Conservation (phyloP, 805 yeast genomes). For the Schizosaccharomyces octosporus region DNA sequence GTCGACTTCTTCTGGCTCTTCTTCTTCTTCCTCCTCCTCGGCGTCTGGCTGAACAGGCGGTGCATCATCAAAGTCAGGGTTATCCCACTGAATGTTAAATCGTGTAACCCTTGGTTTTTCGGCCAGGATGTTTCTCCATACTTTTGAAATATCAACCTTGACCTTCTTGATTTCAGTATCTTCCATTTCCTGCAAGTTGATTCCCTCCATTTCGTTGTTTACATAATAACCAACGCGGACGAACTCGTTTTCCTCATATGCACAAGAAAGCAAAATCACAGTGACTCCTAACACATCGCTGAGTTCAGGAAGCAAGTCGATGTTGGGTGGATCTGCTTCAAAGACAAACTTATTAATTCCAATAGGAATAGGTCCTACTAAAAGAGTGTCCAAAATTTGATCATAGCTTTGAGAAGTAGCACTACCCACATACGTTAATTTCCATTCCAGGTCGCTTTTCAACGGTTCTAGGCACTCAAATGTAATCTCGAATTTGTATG, state of each 20-base stretch:
- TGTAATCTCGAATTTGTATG: slow-evolving; percentile 90
- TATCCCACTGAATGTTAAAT: slow-evolving; percentile 76
- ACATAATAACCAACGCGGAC: slow-evolving; percentile 95
- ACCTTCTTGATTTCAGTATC: slow-evolving; percentile 37
- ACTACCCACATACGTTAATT: slow-evolving; percentile 86
- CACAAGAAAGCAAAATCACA: slow-evolving; percentile 74
- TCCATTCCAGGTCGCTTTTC: slow-evolving; percentile 88
- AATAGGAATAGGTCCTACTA: slow-evolving; percentile 98
- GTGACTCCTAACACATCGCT: slow-evolving; percentile 87
- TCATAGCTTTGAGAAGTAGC: slow-evolving; percentile 67
- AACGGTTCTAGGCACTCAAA: slow-evolving; percentile 88
- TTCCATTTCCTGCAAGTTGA: slow-evolving; percentile 49
- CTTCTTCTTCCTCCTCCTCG: slow-evolving; percentile 12
- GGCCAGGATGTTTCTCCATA: slow-evolving; percentile 58
- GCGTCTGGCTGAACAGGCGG: slow-evolving; percentile 59
- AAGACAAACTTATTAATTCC: slow-evolving; percentile 84
- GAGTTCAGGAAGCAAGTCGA: slow-evolving; percentile 74
- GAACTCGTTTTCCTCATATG: slow-evolving; percentile 80
- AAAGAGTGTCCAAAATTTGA: slow-evolving; percentile 80
- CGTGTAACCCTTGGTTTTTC: slow-evolving; percentile 95
- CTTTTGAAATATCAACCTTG: slow-evolving; percentile 17
- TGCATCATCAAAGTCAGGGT: slow-evolving; percentile 6
- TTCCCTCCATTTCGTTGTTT: slow-evolving; percentile 85
- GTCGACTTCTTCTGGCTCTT: slow-evolving; percentile 14
- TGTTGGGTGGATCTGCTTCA: slow-evolving; percentile 89